Percentiles rank a stretch among this genome's conserved stretches.
Evolutionary conservation across 345 rosid species (phyloP).

Genomic region (Theobroma cacao): DNA sequence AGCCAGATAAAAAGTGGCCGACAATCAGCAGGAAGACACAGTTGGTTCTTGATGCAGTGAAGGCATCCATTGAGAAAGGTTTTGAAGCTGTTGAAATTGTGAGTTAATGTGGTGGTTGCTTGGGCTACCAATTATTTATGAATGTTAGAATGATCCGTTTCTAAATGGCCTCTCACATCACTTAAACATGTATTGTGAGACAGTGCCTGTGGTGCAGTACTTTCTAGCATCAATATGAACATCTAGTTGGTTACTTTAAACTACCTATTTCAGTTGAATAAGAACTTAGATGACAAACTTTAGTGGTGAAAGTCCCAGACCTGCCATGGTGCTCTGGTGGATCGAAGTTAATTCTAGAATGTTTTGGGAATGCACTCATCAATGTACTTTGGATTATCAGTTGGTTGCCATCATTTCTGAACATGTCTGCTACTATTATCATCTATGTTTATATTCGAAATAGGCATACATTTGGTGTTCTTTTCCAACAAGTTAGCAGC

Average conservation of each 20-base stretch:
- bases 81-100: slow-evolving; percentile 39
- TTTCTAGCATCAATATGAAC: background rate
- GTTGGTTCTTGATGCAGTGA: slow-evolving; percentile 65
- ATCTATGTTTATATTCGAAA: no score
- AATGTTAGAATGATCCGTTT: background rate
- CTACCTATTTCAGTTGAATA: background rate
- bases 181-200: background rate
- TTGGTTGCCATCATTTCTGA: no score
- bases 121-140: background rate
- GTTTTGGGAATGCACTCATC: no score
- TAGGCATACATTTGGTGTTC: no score
- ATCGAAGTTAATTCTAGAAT: background rate
- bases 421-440: no score
- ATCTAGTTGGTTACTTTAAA: background rate
- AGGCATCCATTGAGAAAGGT: slow-evolving; percentile 51
- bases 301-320: background rate
- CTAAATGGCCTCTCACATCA: background rate
- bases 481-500: no score
- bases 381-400: no score
- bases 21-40: slow-evolving; percentile 69
- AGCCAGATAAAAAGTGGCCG: slow-evolving; percentile 68
- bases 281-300: background rate
- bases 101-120: background rate
- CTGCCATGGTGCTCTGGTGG: background rate
- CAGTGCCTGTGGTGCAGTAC: background rate